Base-by-base conservation (phyloP, 2,329 filamentous ascomycete species). In the Zasmidium citrigriseum region DNA sequence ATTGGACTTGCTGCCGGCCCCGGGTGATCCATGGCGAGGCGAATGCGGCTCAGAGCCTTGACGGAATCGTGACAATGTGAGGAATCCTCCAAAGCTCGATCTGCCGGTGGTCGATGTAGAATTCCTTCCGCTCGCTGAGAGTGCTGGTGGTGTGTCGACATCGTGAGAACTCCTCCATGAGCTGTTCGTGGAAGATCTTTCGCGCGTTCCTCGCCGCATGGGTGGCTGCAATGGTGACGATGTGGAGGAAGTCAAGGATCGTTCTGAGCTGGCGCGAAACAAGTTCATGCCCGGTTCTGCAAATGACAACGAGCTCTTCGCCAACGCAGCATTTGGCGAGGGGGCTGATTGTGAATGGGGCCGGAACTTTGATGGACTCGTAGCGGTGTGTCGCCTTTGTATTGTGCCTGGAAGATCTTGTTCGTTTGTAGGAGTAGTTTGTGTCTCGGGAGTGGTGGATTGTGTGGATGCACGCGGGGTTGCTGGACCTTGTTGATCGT, bases 31-130 rank as follows among this genome's bases (percentile, higher is more conserved):
- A 69, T 90, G 85, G 16, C 87, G 83, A 23, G 81, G 83, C 50
- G 82, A 82, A 44, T 84, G 78, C 4, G 88, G 83, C 49, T 96
- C 92, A 0, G 90, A 90, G 66, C 91, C 90, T 68, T 96, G 90
- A 50, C 93, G 85, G 59, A 96, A 82, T 62, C 93, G 86, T 62
- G 85, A 81, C 29, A 97, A 78, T 14, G 86, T 88, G 68, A 99
- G 87, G 20, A 98, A 79, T 65, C 96, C 95, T 54, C 93, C 91
- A 67, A 99, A 91, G 75, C 93, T 98, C 75, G 93, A 95, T 55
- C 95, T 85, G 4, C 93, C 92, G n/a, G 78, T 82, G 0, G 89
- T 93, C 0, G 91, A 96, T 1, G 89, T 91, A 1, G 93, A 96
- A 4, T 86, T 93, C 52, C 92, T 83, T 2, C 78, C 81, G 62